Base-by-base conservation (phyloP, 208 protist species). In the Hexamita inflata region DNA sequence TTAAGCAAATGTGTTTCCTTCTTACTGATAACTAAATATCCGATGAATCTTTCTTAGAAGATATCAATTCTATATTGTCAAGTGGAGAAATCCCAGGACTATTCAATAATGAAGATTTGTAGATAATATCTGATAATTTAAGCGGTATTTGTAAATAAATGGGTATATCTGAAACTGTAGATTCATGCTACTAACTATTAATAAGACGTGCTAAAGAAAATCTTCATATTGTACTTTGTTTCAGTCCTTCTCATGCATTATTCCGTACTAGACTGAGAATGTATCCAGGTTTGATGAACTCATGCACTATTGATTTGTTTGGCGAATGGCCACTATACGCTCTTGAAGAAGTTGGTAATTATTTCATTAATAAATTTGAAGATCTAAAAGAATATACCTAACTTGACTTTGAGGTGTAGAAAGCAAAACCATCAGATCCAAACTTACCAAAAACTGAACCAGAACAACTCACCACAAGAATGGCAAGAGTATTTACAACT, bases 251-350 rank as follows among this genome's bases (percentile, higher is more conserved):
- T 38, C 73, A 76, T 26, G 88, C 91, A 64, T 80, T 90, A 28
- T 98, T 97, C 83, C 86, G 93, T 61, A 84, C 89, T 53, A 86
- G 93, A 39, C 87, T 97, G 41, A 86, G 94, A n/a, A 95, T 95
- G 87, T 98, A 94, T 82, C 95, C 95, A 0, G 88, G 91, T 40
- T 81, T 98, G 0, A 91, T 97, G 53, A 95, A 91, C 74, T 95
- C 90, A 84, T 94, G 91, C 7, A 95, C 91, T 39, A 96, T 98
- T 78, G 92, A 98, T 82, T 97, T 93, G 92, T 98, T 97, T 84
- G 81, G 86, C 58, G 89, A 91, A 66, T 98, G 95, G 95, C 94
- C 95, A 40, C 86, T 86, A 57, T 90, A 94, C 73, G 95, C 95
- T 59, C 86, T 98, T 49, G 87, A 88, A 70, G 92, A 96, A 85